A percentile compares a stretch with the other conserved stretches of the same genome.
Conservation (phyloP, 2,329 filamentous ascomycete species). For the Monilinia fructigena region DNA sequence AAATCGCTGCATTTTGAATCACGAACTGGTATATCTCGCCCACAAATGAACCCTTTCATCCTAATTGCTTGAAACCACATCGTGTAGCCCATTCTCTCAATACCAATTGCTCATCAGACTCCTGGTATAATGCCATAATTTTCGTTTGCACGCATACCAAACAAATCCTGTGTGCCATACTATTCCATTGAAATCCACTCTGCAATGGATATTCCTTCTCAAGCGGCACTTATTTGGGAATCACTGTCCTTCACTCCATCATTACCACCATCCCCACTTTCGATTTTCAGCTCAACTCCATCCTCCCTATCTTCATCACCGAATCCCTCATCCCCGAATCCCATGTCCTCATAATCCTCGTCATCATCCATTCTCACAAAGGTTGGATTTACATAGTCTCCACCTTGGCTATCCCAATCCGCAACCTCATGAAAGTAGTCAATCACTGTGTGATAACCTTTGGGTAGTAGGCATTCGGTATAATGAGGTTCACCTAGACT, state of each 20-base stretch:
- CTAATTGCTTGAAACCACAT: background rate
- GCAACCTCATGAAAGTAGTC: conserved; percentile 61
- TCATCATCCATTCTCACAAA: conserved; percentile 29
- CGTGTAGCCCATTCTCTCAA: background rate
- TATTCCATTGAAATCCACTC: background rate
- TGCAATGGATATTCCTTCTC: background rate
- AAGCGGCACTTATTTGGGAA: background rate
- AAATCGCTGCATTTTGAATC: background rate
- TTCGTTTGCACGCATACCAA: background rate
- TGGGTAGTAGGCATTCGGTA: conserved; percentile 62
- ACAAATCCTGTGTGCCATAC: background rate
- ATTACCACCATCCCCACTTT: background rate
- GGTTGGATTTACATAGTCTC: conserved; percentile 42
- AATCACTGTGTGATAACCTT: conserved; percentile 53
- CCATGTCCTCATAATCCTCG: conserved; percentile 21
- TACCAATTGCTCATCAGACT: too few species aligned
- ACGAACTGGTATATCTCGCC: background rate
- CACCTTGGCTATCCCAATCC: conserved; percentile 36
- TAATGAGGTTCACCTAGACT: conserved; percentile 62
- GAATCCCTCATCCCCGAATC: conserved; percentile 19
- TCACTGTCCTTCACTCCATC: background rate
- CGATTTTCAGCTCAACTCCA: conserved; percentile 18
- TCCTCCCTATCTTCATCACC: conserved; percentile 12
- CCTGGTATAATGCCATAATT: too few species aligned
- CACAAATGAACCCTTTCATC: background rate